These are phyloP conservation scores for Quercus gilva DNA, from an alignment of 306 rosid species.

Conservation along the genomic window DNA sequence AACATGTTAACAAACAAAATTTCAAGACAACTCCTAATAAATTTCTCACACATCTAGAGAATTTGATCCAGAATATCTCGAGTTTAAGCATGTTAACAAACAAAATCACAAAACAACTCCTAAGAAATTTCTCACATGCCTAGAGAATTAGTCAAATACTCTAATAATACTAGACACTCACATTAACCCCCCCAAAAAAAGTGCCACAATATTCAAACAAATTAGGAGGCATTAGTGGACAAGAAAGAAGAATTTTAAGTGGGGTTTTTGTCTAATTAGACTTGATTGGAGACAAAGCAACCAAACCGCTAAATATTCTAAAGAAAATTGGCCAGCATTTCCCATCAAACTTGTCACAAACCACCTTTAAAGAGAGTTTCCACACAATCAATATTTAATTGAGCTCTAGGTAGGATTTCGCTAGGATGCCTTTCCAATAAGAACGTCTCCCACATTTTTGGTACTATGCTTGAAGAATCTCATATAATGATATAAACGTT, in stretches of 20 bases:
- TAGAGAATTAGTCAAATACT: no score
- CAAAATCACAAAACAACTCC: no score
- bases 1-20: no score
- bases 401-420: constrained; percentile 2
- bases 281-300: constrained; percentile 38
- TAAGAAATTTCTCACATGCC: no score
- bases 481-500: not conserved
- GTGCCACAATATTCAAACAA: constrained; percentile 1
- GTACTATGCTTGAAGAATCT: not conserved
- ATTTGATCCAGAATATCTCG: no score
- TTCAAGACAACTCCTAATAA: no score
- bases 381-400: not conserved
- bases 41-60: no score
- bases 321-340: constrained; percentile 21
- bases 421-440: constrained; percentile 14
- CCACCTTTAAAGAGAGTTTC: not conserved
- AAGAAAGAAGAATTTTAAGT: constrained; percentile 10
- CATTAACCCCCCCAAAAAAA: no score
- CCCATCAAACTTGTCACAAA: constrained; percentile 13
- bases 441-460: constrained; percentile 22
- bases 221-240: not conserved
- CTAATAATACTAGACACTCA: no score
- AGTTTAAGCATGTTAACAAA: no score
- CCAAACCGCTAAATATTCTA: constrained; percentile 12
- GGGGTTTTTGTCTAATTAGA: constrained; percentile 8